Percentiles rank a stretch among this genome's conserved stretches.
These are phyloP conservation scores for Begonia masoniana DNA, from an alignment of 306 rosid genomes.

Conservation along the genomic window DNA sequence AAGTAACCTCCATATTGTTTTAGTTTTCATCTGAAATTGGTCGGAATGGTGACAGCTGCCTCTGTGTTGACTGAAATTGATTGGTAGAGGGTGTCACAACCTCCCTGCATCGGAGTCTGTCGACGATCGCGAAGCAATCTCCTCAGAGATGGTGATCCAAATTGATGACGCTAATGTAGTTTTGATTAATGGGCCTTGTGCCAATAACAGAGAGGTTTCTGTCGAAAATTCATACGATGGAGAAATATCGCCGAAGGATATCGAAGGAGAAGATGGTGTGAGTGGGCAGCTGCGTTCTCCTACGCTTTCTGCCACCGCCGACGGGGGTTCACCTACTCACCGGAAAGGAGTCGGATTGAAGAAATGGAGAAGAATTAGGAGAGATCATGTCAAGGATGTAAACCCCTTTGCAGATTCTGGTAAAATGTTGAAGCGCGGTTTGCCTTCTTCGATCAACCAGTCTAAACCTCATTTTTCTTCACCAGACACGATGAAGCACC, in stretches of 20 bases:
- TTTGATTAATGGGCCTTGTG: slow-evolving; percentile 23
- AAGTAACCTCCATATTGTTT: too few species aligned
- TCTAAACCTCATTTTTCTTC: slow-evolving; percentile 20
- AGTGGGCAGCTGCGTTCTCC: slow-evolving; percentile 21
- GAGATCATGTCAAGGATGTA: slow-evolving; percentile 29
- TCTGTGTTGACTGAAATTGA: slow-evolving; percentile 10
- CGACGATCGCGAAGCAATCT: slow-evolving; percentile 37
- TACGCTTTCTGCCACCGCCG: slow-evolving; percentile 11
- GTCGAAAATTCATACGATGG: too few species aligned
- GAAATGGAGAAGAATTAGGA: slow-evolving; percentile 46
- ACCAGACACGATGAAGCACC: slow-evolving; percentile 28
- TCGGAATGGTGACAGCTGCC: neutral
- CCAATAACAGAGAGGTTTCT: slow-evolving; percentile 7
- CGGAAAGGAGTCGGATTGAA: slow-evolving; percentile 35
- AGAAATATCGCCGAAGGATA: neutral
- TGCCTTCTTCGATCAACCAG: slow-evolving; percentile 32
- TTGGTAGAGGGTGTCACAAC: slow-evolving; percentile 10
- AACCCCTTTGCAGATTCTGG: slow-evolving; percentile 28
- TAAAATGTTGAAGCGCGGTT: slow-evolving; percentile 56
- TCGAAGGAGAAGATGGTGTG: slow-evolving; percentile 9
- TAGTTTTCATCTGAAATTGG: neutral
- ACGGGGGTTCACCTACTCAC: slow-evolving; percentile 10
- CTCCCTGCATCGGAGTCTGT: slow-evolving; percentile 23
- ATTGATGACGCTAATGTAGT: slow-evolving; percentile 29
- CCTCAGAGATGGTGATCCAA: slow-evolving; percentile 8